Percentiles rank a stretch among this genome's conserved stretches.
Evolutionary conservation across 306 rosid genomes (phyloP).

Genomic region (Castanopsis chinensis): DNA sequence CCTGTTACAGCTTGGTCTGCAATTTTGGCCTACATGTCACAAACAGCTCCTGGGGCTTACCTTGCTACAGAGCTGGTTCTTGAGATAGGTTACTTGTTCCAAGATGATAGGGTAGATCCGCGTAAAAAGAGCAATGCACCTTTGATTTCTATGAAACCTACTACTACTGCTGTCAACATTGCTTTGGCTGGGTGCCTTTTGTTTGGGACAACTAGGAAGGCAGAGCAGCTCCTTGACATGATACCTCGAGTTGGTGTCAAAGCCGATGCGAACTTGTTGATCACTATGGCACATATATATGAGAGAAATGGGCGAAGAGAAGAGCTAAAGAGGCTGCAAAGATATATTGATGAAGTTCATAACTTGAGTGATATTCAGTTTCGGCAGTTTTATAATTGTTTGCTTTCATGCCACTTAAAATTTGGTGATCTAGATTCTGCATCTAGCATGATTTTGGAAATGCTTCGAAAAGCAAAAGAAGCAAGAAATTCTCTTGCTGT

Average conservation of each 20-base stretch:
- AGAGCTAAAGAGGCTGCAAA: slow-evolving; percentile 72
- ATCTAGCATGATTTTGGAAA: slow-evolving; percentile 75
- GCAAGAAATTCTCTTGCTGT: slow-evolving; percentile 65
- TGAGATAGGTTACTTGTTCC: slow-evolving; percentile 85
- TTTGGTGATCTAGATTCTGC: slow-evolving; percentile 78
- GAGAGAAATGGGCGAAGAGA: slow-evolving; percentile 81
- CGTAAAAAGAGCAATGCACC: slow-evolving; percentile 72
- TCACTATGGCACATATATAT: slow-evolving; percentile 67
- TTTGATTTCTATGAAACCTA: slow-evolving; percentile 75
- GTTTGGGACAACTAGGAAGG: slow-evolving; percentile 69
- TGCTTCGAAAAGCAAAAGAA: slow-evolving; percentile 73
- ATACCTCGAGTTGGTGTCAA: slow-evolving; percentile 80
- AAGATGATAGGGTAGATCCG: slow-evolving; percentile 75
- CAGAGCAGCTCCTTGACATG: slow-evolving; percentile 84
- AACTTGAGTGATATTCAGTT: slow-evolving; percentile 61
- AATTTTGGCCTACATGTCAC: slow-evolving; percentile 70
- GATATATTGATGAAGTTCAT: slow-evolving; percentile 66
- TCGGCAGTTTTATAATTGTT: slow-evolving; percentile 71
- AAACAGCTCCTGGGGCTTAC: slow-evolving; percentile 71
- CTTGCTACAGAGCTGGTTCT: slow-evolving; percentile 80
- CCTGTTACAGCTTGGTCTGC: slow-evolving; percentile 81
- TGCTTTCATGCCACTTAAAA: slow-evolving; percentile 80
- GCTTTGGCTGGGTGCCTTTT: slow-evolving; percentile 77
- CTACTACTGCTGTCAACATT: slow-evolving; percentile 64
- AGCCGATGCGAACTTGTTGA: slow-evolving; percentile 59